phyloP scores from a whole-genome alignment of 1,284 basidiomycete genomes.

The Meira miltonrushii region DNA sequence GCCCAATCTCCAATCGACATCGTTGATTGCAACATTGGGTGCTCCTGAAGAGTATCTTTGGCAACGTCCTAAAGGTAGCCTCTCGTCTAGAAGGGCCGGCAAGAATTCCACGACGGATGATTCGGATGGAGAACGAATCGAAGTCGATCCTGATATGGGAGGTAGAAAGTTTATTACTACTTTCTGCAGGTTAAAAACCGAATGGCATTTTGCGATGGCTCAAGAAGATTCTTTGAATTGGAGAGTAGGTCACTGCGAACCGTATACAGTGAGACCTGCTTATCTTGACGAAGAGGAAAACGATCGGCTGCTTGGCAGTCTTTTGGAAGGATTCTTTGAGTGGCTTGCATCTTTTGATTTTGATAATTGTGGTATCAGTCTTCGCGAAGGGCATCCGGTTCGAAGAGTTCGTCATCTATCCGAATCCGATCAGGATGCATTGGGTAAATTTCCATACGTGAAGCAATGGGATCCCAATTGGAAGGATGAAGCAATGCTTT shows the following conservation, averaged over 20 bases:
- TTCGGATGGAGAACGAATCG: not conserved
- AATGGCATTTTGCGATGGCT: not conserved
- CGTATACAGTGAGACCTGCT: not conserved
- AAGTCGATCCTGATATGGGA: slow-evolving; percentile 4
- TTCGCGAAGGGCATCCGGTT: not conserved
- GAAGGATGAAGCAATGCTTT: slow-evolving; percentile 40
- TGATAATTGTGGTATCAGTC: slow-evolving; percentile 4
- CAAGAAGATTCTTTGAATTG: not conserved
- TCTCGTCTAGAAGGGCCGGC: not conserved
- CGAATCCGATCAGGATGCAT: not conserved
- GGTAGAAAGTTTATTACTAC: slow-evolving; percentile 18
- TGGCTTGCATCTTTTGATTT: slow-evolving; percentile 8
- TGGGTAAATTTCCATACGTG: slow-evolving; percentile 14
- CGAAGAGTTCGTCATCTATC: not conserved
- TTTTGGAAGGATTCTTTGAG: slow-evolving; percentile 4
- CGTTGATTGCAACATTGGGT: slow-evolving; percentile 28
- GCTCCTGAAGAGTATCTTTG: slow-evolving; percentile 24
- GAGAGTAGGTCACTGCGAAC: not conserved
- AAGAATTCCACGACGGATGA: not conserved
- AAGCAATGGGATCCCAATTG: slow-evolving; percentile 32
- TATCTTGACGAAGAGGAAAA: not conserved
- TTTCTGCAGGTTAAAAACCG: slow-evolving; percentile 10
- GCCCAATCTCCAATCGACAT: slow-evolving; percentile 50
- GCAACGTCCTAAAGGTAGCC: slow-evolving; percentile 8
- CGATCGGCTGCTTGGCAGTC: not conserved